Percentiles rank a stretch among this genome's conserved stretches.
Conservation (phyloP, 768 basidiomycete genomes). For the Hygrocybe coccinea region DNA sequence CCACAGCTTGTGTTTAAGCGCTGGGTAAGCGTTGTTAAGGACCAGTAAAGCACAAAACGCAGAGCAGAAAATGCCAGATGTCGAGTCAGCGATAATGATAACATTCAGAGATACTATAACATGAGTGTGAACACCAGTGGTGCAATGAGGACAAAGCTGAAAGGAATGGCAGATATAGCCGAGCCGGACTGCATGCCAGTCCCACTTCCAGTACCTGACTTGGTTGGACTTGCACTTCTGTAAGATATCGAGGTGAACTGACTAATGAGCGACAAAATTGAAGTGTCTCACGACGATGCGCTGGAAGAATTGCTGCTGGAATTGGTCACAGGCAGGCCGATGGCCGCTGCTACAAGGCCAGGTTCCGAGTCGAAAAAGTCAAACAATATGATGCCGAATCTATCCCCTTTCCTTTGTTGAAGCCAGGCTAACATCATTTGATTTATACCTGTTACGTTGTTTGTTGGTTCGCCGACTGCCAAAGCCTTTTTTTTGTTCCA, state of each 20-base stretch:
- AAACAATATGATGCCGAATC: slow-evolving; percentile 4
- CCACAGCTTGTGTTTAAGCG: no score
- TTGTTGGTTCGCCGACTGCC: background rate
- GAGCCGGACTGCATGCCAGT: background rate
- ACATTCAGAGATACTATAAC: no score
- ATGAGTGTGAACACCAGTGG: no score
- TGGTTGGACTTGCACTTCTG: background rate
- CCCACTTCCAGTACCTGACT: background rate
- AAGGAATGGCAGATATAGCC: no score
- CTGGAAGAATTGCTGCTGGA: background rate
- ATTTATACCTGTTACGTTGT: background rate
- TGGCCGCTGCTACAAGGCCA: slow-evolving; percentile 1
- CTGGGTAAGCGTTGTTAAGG: no score
- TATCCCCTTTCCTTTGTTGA: slow-evolving; percentile 1
- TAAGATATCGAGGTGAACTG: background rate
- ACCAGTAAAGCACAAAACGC: no score
- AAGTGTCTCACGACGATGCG: background rate
- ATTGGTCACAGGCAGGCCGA: background rate
- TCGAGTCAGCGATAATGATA: no score
- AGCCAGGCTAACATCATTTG: slow-evolving; percentile 1
- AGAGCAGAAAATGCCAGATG: no score
- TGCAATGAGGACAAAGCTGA: no score
- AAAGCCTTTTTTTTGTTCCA: background rate
- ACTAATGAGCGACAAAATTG: background rate
- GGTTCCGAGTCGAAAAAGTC: slow-evolving; percentile 7